phyloP scores from a whole-genome alignment of 768 basidiomycete species.

The Xerocomus spinulosus region DNA sequence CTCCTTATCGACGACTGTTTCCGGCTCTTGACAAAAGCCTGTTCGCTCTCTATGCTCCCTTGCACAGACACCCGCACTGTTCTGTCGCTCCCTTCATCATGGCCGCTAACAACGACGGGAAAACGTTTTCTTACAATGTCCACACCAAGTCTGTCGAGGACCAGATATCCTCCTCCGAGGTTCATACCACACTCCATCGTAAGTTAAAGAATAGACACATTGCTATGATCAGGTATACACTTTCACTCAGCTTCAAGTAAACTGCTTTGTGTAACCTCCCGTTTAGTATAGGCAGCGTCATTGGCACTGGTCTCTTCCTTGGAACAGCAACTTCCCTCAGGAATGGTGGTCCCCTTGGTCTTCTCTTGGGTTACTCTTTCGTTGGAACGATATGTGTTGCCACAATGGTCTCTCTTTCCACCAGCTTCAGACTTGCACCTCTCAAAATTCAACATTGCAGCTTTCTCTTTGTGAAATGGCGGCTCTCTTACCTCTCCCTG shows the following conservation, averaged over 20 bases:
- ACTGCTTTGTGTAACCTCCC: neutral
- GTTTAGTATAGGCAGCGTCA: slow-evolving; percentile 35
- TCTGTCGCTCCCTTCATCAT: no score
- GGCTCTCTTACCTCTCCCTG: slow-evolving; percentile 41
- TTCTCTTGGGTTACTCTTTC: slow-evolving; percentile 40
- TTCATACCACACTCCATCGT: slow-evolving; percentile 19
- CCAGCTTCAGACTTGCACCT: neutral
- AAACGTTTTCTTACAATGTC: neutral
- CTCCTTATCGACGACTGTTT: no score
- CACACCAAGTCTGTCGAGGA: slow-evolving; percentile 12
- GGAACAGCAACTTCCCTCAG: slow-evolving; percentile 33
- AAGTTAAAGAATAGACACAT: slow-evolving; percentile 33
- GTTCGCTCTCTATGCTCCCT: no score
- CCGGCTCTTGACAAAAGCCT: no score
- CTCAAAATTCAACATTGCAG: slow-evolving; percentile 8
- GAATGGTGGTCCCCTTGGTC: slow-evolving; percentile 44
- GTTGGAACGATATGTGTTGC: slow-evolving; percentile 36
- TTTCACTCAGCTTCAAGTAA: no score
- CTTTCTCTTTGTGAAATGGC: slow-evolving; percentile 41
- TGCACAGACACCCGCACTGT: no score
- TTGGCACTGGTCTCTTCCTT: slow-evolving; percentile 40
- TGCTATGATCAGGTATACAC: slow-evolving; percentile 32
- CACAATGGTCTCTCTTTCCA: slow-evolving; percentile 31
- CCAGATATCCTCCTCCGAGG: neutral
- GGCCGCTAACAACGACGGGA: slow-evolving; percentile 4